A percentile compares a stretch with the other conserved stretches of the same genome.
Evolutionary conservation across 2,329 filamentous ascomycete genomes (phyloP).

Genomic region (Tolypocladium paradoxum): DNA sequence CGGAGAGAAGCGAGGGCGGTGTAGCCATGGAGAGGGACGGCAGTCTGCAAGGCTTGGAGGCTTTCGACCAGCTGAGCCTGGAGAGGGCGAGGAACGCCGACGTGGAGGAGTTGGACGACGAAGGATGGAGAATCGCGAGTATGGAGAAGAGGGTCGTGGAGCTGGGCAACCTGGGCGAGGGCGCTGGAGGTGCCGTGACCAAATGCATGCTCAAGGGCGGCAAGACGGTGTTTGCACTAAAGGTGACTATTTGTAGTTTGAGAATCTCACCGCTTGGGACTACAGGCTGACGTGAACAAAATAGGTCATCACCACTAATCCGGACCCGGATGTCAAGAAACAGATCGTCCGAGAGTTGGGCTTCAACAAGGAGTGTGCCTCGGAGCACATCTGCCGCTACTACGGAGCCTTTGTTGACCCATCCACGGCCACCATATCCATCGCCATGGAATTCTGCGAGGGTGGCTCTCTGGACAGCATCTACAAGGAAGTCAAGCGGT

Average conservation of each 20-base stretch:
- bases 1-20: slow-evolving; percentile 66
- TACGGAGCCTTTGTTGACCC: slow-evolving; percentile 96
- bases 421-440: slow-evolving; percentile 91
- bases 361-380: slow-evolving; percentile 97
- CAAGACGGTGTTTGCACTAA: slow-evolving; percentile 90
- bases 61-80: slow-evolving; percentile 68
- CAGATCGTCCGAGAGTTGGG: slow-evolving; percentile 93
- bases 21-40: slow-evolving; percentile 72
- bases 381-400: slow-evolving; percentile 92
- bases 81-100: slow-evolving; percentile 78
- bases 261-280: slow-evolving; percentile 6
- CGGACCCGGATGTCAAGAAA: slow-evolving; percentile 95
- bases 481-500: slow-evolving; percentile 92
- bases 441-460: slow-evolving; percentile 98
- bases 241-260: slow-evolving; percentile 45
- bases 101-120: slow-evolving; percentile 89
- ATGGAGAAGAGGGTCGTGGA: slow-evolving; percentile 81
- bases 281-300: slow-evolving; percentile 2
- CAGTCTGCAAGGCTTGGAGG: slow-evolving; percentile 66
- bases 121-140: slow-evolving; percentile 89
- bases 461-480: slow-evolving; percentile 93
- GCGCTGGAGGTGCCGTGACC: slow-evolving; percentile 91
- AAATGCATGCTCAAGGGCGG: slow-evolving; percentile 80
- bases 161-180: slow-evolving; percentile 82
- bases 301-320: slow-evolving; percentile 95